Evolutionary conservation across 2,329 filamentous ascomycete species (phyloP), one percentile per base, ranked within the genome.

Genomic region (Aaosphaeria pasadenensis): DNA sequence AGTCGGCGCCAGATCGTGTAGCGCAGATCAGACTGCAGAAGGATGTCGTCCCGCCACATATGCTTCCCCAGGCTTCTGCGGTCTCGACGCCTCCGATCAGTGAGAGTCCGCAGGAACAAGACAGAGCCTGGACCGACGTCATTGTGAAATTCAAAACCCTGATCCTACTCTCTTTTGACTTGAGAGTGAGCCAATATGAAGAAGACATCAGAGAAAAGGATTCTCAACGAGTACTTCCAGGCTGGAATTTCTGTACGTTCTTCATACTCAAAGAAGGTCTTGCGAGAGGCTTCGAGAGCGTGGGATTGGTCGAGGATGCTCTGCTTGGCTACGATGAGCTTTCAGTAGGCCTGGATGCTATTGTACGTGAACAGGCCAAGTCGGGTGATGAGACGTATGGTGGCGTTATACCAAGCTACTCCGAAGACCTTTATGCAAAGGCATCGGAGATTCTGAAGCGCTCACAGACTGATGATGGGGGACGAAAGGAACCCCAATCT

Each of bases 211-310:
- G 89, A 53, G 94, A 96, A 69, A 94, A 91, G 63, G 92, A 97
- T 59, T 82, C 86, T 0, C 91, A 97, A 67, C 82, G 92, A 42
- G 85, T 78, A 32, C 74, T 99, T 13, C 94, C 94, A 0, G 94
- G 94, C 0, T 99, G 94, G 94, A 99, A 99, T 64, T 99, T 99
- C 66, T 97, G 94, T 71, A 99, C 94, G 0, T 99, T 99, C 67
- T 99, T 99, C 67, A 91, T 99, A 11, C 78, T 99, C 6, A 99
- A 99, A 64, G 94, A 99, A 69, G 94, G 94, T 0, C 75, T 99
- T 33, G 92, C 94, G 1, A 82, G 89, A 56, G 95, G 92, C 0
- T 96, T 99, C 57, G 95, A 99, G 69, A 97, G 89, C 64, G 91
- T 97, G 3, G 95, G 95, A 1, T 77, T 99, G 7, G 89, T 96